Evolutionary conservation across 2,329 filamentous ascomycete species (phyloP).

Genomic region (Zasmidium cellare): DNA sequence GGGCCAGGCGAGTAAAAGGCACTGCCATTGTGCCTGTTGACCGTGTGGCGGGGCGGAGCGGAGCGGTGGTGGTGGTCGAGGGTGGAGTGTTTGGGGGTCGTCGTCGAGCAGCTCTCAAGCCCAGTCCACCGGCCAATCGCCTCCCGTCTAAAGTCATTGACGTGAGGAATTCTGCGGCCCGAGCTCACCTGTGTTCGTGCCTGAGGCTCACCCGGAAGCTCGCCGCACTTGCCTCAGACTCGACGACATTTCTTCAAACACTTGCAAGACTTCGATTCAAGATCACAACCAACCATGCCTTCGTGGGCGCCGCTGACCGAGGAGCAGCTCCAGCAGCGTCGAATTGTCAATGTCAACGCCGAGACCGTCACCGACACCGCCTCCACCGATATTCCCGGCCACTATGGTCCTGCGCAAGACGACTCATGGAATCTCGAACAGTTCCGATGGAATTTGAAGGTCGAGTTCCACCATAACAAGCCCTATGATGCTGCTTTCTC

Average conservation of each 20-base stretch:
- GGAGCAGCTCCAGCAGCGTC: constrained; percentile 63
- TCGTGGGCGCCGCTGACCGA: constrained; percentile 41
- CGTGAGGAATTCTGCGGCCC: no score
- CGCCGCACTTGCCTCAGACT: background rate
- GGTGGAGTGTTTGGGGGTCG: constrained; percentile 1
- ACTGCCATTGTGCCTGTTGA: constrained; percentile 58
- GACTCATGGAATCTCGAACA: constrained; percentile 73
- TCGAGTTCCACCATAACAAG: constrained; percentile 83
- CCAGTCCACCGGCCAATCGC: no score
- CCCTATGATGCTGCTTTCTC: constrained; percentile 81
- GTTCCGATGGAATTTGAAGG: constrained; percentile 70
- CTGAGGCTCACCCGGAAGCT: background rate
- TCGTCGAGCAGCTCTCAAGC: no score
- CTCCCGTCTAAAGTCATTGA: no score
- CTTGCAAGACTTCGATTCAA: background rate
- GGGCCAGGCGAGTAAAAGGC: constrained; percentile 70
- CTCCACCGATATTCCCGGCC: constrained; percentile 88
- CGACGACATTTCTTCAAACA: background rate
- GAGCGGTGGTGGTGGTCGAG: constrained; percentile 5
- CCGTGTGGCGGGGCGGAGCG: constrained; percentile 33
- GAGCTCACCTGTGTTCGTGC: background rate
- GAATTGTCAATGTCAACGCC: constrained; percentile 83
- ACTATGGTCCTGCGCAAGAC: constrained; percentile 81
- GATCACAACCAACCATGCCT: constrained; percentile 23
- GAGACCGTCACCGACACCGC: constrained; percentile 89